Percentiles rank a stretch among this genome's conserved stretches.
Conservation (phyloP, 768 basidiomycete genomes). For the Hirschioporus abietinus region DNA sequence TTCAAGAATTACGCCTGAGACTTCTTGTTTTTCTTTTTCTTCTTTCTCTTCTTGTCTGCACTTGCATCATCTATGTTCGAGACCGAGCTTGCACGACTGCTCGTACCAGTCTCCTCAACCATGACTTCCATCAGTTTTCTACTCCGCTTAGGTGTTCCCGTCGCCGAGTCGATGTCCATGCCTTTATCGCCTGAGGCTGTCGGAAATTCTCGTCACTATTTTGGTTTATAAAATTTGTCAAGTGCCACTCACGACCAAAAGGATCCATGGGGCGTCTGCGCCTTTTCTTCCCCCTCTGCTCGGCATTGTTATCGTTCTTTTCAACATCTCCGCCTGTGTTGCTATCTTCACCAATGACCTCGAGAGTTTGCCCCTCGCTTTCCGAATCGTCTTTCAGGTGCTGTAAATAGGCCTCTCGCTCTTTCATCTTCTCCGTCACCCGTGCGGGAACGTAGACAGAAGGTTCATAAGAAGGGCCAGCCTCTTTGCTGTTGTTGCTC, state of each 20-base stretch:
- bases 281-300: constrained; percentile 30
- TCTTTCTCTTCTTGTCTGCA: not conserved
- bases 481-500: constrained; percentile 12
- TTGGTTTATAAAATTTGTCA: not conserved
- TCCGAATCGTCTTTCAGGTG: constrained; percentile 42
- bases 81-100: not conserved
- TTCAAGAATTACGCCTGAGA: not conserved
- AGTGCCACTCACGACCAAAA: constrained; percentile 27
- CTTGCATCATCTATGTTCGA: not conserved
- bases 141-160: not conserved
- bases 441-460: constrained; percentile 16
- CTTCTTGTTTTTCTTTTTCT: not conserved
- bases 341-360: constrained; percentile 31
- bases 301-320: constrained; percentile 15
- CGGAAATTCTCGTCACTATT: not conserved
- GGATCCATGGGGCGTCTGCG: constrained; percentile 55
- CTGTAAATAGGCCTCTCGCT: constrained; percentile 57
- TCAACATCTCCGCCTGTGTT: constrained; percentile 32
- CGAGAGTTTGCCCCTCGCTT: constrained; percentile 35
- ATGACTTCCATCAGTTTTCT: not conserved
- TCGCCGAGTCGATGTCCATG: not conserved
- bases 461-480: constrained; percentile 10
- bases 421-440: constrained; percentile 70
- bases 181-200: not conserved
- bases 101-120: not conserved